A percentile compares a stretch with the other conserved stretches of the same genome.
Evolutionary conservation across 1,284 basidiomycete species (phyloP).

Genomic region (Cerrena zonata): DNA sequence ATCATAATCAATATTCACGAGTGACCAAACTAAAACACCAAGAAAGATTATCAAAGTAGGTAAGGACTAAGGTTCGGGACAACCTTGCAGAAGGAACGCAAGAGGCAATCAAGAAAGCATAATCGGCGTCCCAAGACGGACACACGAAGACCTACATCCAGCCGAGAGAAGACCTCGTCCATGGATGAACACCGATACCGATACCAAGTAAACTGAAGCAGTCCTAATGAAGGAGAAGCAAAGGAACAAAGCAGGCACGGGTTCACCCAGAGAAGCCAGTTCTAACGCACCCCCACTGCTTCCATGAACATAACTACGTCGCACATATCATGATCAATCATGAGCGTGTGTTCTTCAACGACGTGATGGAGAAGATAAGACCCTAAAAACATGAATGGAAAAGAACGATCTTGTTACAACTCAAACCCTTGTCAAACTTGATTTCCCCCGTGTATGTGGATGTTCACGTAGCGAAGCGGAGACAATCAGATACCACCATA

Average conservation of each 20-base stretch:
- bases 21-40: too few relatives aligned
- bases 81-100: too few relatives aligned
- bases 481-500: slow-evolving; percentile 53
- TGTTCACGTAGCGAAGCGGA: neutral
- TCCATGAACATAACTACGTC: neutral
- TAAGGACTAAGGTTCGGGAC: too few relatives aligned
- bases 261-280: neutral
- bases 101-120: neutral
- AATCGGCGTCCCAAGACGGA: too few relatives aligned
- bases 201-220: too few relatives aligned
- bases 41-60: too few relatives aligned
- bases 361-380: neutral
- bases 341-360: neutral
- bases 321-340: neutral
- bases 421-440: neutral
- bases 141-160: too few relatives aligned
- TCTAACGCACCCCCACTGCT: neutral
- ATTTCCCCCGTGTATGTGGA: neutral
- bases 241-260: too few relatives aligned
- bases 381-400: neutral
- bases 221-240: too few relatives aligned
- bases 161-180: too few relatives aligned
- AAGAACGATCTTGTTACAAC: neutral
- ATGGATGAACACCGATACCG: neutral
- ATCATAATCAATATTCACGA: too few relatives aligned